Evolutionary conservation across 2,329 filamentous ascomycete species (phyloP), one percentile per base, ranked within the genome.

Genomic region (Beauveria scarabaeidicola): DNA sequence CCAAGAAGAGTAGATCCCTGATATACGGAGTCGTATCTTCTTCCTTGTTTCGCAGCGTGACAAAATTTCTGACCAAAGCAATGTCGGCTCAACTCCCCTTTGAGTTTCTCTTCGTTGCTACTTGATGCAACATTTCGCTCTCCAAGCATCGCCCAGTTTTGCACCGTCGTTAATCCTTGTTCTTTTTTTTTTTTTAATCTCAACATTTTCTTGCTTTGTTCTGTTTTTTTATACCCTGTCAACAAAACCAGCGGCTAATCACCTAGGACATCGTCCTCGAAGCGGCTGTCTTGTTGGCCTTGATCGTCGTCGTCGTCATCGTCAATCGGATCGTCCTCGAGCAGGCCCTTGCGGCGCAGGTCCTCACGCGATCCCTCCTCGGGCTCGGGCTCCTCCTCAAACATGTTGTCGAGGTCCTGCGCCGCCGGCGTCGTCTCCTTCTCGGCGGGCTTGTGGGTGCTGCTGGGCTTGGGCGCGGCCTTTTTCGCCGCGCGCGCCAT

Each of bases 291-390:
- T 55, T 62, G 64, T 62, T 62, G 65, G 61, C 66, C 67, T 58
- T 64, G 66, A 54, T 69, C 66, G 36, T 52, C 38, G 38, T 69
- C 71, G 32, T 67, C 72, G 48, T 73, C 73, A 51, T 73, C 73
- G 17, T 71, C 72, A 46, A 74, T 70, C 2, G 69, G 68, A 41
- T 82, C 80, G 6, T 79, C 74, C 27, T 81, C 82, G 25, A 84
- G 63, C 58, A 85, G 69, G 66, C 82, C 83, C 55, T 81, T 74
- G 58, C 78, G 74, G 29, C 78, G 74, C 36, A 85, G 70, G 65
- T 86, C 83, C 66, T 85, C 84, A 13, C 70, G 73, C 3, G 81
- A 83, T 53, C 81, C 84, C 66, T 86, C 84, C 63, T 84, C 83
- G 0, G 76, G 78, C 62, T 82, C 80, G 0, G 70, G 71, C 27